A percentile compares a stretch with the other conserved stretches of the same genome.
Conservation (phyloP, 345 rosid species). For the Murraya koenigii region DNA sequence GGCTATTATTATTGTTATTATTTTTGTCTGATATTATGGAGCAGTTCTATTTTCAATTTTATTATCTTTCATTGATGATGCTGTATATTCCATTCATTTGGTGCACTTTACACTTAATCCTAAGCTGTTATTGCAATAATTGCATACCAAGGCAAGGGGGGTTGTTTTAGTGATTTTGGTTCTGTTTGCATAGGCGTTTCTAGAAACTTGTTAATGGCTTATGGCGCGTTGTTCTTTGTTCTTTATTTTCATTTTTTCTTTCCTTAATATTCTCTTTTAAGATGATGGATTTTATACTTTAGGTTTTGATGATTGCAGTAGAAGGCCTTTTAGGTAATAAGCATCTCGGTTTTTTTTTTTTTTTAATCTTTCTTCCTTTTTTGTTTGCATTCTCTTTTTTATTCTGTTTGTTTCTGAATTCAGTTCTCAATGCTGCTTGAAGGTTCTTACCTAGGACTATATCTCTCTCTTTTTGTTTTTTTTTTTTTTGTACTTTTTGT, state of each 20-base stretch:
- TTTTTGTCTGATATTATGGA: not conserved
- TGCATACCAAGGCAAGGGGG: constrained; percentile 18
- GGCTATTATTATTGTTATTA: constrained; percentile 1
- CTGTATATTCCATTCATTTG: not conserved
- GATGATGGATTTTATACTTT: constrained; percentile 2
- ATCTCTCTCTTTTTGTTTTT: not conserved
- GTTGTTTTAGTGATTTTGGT: constrained; percentile 31
- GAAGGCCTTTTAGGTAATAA: not conserved
- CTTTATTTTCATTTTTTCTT: not conserved
- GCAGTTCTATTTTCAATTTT: not conserved
- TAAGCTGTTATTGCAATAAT: constrained; percentile 16
- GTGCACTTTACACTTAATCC: constrained; percentile 14
- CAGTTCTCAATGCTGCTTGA: not conserved
- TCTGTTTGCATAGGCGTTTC: constrained; percentile 14
- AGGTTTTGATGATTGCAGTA: not conserved
- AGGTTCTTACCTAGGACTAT: not conserved
- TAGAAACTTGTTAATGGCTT: constrained; percentile 10
- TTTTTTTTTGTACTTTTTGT: not conserved
- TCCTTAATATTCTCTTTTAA: not conserved
- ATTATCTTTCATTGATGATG: constrained; percentile 1
- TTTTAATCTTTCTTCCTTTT: no score
- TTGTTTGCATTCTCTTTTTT: not conserved
- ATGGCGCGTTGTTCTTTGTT: not conserved
- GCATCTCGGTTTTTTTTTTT: no score
- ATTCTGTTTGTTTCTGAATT: not conserved